These are phyloP conservation scores for Sclerotinia subarctica DNA, from an alignment of 2,329 filamentous ascomycete species.

Conservation along the genomic window DNA sequence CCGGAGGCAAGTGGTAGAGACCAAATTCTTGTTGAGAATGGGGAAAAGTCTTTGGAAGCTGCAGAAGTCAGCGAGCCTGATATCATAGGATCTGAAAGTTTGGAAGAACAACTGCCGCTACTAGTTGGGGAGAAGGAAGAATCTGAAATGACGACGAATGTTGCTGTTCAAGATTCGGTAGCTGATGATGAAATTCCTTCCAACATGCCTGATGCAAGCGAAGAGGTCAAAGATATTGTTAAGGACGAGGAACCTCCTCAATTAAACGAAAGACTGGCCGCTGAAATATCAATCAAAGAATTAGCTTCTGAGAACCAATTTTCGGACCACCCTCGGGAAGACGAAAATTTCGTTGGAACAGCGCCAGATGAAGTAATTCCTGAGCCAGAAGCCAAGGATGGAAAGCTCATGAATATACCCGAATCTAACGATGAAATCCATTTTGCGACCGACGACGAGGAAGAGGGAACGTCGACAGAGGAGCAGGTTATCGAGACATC, in stretches of 20 bases:
- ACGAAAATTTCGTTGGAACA: fast-evolving
- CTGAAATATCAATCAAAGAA: background rate
- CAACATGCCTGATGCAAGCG: background rate
- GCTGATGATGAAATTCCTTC: background rate
- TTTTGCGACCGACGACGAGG: background rate
- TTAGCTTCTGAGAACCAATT: fast-evolving
- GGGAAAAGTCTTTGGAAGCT: background rate
- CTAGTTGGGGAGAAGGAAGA: too few relatives aligned
- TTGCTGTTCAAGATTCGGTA: background rate
- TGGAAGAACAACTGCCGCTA: background rate
- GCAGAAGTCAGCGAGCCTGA: background rate
- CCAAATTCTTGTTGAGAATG: background rate
- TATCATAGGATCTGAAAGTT: background rate
- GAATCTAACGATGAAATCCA: background rate
- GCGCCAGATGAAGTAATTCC: too few relatives aligned
- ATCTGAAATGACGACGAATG: background rate
- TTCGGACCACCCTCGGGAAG: fast-evolving
- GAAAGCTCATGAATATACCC: background rate
- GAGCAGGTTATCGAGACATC: background rate
- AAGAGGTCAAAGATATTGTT: background rate
- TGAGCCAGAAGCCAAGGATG: background rate
- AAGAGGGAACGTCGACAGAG: background rate
- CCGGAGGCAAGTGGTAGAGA: background rate
- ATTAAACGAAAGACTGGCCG: background rate
- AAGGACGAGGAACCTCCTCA: background rate